Conservation (phyloP, 2,329 filamentous ascomycete genomes). For the Magnaporthiopsis rhizophila region DNA sequence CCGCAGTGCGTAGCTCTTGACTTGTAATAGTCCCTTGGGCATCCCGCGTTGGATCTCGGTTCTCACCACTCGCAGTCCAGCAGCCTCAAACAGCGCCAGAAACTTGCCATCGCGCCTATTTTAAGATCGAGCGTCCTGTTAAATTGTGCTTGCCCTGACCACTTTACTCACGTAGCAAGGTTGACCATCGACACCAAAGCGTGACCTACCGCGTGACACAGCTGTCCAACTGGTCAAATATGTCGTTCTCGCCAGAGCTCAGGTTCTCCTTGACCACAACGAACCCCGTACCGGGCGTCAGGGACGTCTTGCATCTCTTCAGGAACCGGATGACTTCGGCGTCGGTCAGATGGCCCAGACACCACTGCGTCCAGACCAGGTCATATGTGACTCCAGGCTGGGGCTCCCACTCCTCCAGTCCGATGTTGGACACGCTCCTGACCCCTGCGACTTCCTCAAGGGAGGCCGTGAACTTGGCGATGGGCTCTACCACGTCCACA, state of each 20-base stretch:
- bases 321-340: constrained; percentile 62
- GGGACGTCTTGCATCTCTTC: constrained; percentile 42
- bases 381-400: constrained; percentile 52
- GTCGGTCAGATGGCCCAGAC: constrained; percentile 74
- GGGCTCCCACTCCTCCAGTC: constrained; percentile 63
- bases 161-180: constrained; percentile 1
- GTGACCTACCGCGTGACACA: constrained; percentile 58
- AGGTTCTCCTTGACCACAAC: constrained; percentile 80
- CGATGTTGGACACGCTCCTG: constrained; percentile 58
- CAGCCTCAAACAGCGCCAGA: constrained; percentile 56
- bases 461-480: constrained; percentile 67
- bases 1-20: constrained; percentile 66
- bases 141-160: background rate
- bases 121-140: background rate
- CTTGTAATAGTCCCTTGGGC: constrained; percentile 58
- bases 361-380: constrained; percentile 89
- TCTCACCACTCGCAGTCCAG: constrained; percentile 59
- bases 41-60: constrained; percentile 69
- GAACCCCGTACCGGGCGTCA: constrained; percentile 34
- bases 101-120: constrained; percentile 64
- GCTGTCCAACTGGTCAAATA: constrained; percentile 69
- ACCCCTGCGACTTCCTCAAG: constrained; percentile 51
- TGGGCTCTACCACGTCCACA: constrained; percentile 80
- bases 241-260: constrained; percentile 47
- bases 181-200: background rate